Percentiles rank a stretch among this genome's conserved stretches.
These are phyloP conservation scores for Neopestalotiopsis clavispora DNA, from an alignment of 2,329 filamentous ascomycete species.

Conservation along the genomic window DNA sequence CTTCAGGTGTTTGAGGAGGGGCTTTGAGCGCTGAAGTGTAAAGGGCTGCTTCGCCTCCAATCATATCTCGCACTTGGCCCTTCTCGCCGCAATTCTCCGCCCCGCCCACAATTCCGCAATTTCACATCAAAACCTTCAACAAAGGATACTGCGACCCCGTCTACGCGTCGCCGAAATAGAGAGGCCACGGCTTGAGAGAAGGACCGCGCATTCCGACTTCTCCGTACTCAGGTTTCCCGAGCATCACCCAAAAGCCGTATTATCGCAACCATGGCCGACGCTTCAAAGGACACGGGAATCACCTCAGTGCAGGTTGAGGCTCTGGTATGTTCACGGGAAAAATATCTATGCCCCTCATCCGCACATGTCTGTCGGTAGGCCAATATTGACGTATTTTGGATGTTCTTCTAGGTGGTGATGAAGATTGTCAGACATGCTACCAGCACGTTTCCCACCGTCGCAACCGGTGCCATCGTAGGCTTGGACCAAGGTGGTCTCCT, in stretches of 20 bases:
- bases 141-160: constrained; percentile 1
- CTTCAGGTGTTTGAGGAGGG: not conserved
- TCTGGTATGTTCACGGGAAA: constrained; percentile 68
- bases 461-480: constrained; percentile 89
- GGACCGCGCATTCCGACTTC: constrained; percentile 7
- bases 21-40: not conserved
- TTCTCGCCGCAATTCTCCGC: constrained; percentile 15
- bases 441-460: constrained; percentile 83
- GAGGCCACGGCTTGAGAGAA: constrained; percentile 11
- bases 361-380: not conserved
- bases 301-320: constrained; percentile 93
- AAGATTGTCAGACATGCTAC: constrained; percentile 98
- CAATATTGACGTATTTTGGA: constrained; percentile 9
- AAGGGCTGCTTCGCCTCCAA: constrained; percentile 7
- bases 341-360: constrained; percentile 31
- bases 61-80: not conserved
- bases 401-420: constrained; percentile 76
- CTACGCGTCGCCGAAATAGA: not conserved
- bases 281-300: constrained; percentile 72
- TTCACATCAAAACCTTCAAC: constrained; percentile 19
- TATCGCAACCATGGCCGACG: constrained; percentile 60
- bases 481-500: constrained; percentile 85
- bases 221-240: not conserved
- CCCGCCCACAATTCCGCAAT: constrained; percentile 18
- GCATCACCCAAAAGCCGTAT: constrained; percentile 20